Conservation (phyloP, 2,329 filamentous ascomycete species). For the Corinectria fuckeliana region DNA sequence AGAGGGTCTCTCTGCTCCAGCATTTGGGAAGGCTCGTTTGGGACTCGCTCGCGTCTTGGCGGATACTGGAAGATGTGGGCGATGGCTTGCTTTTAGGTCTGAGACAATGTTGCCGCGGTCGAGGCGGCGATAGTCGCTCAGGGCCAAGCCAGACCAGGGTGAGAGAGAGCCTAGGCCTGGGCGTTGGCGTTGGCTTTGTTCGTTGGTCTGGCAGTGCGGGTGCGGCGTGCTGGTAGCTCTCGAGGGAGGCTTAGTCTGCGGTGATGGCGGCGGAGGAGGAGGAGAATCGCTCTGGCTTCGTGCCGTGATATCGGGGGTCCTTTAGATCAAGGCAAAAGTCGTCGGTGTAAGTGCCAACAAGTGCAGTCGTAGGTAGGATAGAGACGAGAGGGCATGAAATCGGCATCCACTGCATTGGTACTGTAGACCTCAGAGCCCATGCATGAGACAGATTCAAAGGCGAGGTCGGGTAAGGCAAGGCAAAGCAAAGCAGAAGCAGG, state of each 20-base stretch:
- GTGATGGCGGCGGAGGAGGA: slow-evolving; percentile 4
- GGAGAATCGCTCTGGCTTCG: neutral
- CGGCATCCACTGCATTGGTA: neutral
- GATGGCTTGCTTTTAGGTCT: slow-evolving; percentile 30
- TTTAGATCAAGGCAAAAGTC: neutral
- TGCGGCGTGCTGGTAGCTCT: slow-evolving; percentile 15
- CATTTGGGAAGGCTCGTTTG: slow-evolving; percentile 29
- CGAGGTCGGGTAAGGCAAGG: too few relatives aligned
- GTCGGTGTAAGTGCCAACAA: neutral
- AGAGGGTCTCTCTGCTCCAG: slow-evolving; percentile 21
- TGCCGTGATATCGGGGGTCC: too few relatives aligned
- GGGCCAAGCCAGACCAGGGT: too few relatives aligned
- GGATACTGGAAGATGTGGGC: slow-evolving; percentile 20
- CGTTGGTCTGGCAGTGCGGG: slow-evolving; percentile 9
- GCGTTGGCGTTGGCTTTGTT: slow-evolving; percentile 1
- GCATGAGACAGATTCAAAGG: neutral
- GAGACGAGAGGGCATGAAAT: neutral
- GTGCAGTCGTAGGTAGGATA: neutral
- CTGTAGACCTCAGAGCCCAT: neutral
- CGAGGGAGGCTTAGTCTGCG: slow-evolving; percentile 11
- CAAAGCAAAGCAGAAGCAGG: neutral
- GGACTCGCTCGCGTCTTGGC: slow-evolving; percentile 28
- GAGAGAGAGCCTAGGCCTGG: too few relatives aligned
- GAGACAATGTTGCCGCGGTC: slow-evolving; percentile 31
- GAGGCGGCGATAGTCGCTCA: slow-evolving; percentile 20